Evolutionary conservation across 2,329 filamentous ascomycete genomes (phyloP).

Genomic region (Mycosphaerella sp.): DNA sequence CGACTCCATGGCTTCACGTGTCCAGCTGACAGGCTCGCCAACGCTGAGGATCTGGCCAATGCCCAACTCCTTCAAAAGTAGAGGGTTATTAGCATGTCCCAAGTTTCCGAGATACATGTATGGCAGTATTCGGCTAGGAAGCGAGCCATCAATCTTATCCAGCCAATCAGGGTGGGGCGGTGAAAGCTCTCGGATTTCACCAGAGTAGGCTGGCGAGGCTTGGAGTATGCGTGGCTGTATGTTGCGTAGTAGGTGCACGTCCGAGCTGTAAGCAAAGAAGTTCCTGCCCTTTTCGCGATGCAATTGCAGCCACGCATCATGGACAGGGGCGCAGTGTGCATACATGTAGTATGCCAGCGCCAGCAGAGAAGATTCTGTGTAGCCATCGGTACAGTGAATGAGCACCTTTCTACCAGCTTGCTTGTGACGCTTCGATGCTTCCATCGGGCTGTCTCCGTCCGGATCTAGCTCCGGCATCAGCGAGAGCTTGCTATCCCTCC

Average conservation of each 20-base stretch:
- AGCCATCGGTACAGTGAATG: constrained; percentile 91
- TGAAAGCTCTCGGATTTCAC: constrained; percentile 48
- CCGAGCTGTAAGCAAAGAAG: constrained; percentile 91
- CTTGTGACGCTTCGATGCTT: constrained; percentile 9
- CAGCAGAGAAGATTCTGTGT: constrained; percentile 88
- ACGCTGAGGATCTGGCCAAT: constrained; percentile 87
- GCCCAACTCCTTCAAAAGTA: constrained; percentile 69
- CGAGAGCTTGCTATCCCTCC: constrained; percentile 41
- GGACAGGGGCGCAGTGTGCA: constrained; percentile 71
- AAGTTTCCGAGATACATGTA: constrained; percentile 98
- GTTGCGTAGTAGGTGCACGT: constrained; percentile 72
- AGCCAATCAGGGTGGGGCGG: constrained; percentile 72
- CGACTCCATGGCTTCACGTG: constrained; percentile 57
- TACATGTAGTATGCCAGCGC: constrained; percentile 92
- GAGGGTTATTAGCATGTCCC: constrained; percentile 87
- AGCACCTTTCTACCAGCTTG: constrained; percentile 61
- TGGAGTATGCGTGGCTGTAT: constrained; percentile 70
- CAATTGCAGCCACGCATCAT: constrained; percentile 79
- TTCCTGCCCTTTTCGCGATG: constrained; percentile 78
- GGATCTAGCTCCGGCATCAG: constrained; percentile 36
- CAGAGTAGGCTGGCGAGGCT: constrained; percentile 54
- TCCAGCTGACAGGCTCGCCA: constrained; percentile 81
- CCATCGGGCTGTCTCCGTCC: constrained; percentile 55
- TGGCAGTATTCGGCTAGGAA: constrained; percentile 80
- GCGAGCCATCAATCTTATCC: constrained; percentile 74